These are phyloP conservation scores for Trichothecium sympodiale DNA, from an alignment of 2,329 filamentous ascomycete genomes.

Conservation along the genomic window DNA sequence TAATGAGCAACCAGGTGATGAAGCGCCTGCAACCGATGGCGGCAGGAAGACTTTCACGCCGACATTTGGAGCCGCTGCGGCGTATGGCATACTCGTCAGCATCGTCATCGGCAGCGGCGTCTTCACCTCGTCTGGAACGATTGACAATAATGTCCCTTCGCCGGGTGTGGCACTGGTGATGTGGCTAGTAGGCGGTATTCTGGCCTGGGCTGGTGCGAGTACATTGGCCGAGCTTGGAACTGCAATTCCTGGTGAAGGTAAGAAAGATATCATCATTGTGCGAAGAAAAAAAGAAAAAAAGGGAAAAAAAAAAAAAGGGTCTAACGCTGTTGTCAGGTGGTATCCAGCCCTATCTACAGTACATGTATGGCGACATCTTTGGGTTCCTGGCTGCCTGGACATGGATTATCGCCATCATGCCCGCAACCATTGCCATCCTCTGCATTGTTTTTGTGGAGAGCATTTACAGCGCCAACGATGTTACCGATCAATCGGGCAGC, in stretches of 20 bases:
- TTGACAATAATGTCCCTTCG: slow-evolving; percentile 53
- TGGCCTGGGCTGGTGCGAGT: slow-evolving; percentile 53
- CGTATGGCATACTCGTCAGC: slow-evolving; percentile 49
- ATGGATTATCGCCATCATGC: slow-evolving; percentile 54
- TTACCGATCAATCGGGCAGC: slow-evolving; percentile 30
- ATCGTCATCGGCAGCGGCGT: slow-evolving; percentile 55
- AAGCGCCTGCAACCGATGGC: neutral
- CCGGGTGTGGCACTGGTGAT: slow-evolving; percentile 45
- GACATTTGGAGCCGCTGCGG: slow-evolving; percentile 35
- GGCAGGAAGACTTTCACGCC: slow-evolving; percentile 21
- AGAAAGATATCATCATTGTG: neutral
- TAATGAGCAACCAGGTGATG: neutral
- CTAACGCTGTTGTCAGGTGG: slow-evolving; percentile 28
- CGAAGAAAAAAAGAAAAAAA: too few relatives aligned
- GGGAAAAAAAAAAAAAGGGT: neutral
- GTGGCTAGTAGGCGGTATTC: slow-evolving; percentile 49
- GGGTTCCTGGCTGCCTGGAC: slow-evolving; percentile 57
- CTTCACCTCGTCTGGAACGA: slow-evolving; percentile 52
- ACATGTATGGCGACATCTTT: slow-evolving; percentile 48
- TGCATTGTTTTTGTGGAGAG: slow-evolving; percentile 53
- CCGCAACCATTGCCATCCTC: slow-evolving; percentile 51
- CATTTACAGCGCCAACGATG: slow-evolving; percentile 40
- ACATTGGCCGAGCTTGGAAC: slow-evolving; percentile 54
- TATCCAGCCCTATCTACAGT: slow-evolving; percentile 50
- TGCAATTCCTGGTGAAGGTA: slow-evolving; percentile 49